These are phyloP conservation scores for Colletotrichum lini DNA, from an alignment of 2,329 filamentous ascomycete species.

Conservation along the genomic window DNA sequence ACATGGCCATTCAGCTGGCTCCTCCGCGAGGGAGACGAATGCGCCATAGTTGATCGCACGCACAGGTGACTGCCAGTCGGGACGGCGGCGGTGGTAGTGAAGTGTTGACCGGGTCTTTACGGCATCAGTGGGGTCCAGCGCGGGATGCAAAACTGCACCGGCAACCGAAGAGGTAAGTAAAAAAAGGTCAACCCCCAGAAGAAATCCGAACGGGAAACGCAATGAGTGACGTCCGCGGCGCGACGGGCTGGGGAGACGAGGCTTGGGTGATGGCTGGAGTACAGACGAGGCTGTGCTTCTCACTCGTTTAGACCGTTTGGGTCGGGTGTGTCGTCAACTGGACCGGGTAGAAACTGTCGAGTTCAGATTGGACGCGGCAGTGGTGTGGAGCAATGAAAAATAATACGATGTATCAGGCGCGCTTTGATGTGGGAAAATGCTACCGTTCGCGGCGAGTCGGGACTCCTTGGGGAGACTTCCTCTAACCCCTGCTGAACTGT, in stretches of 20 bases:
- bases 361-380: slow-evolving; percentile 25
- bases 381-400: slow-evolving; percentile 40
- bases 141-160: slow-evolving; percentile 31
- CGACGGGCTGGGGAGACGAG: slow-evolving; percentile 20
- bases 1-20: slow-evolving; percentile 51
- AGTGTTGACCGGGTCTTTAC: slow-evolving; percentile 32
- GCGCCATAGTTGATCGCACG: slow-evolving; percentile 55
- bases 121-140: slow-evolving; percentile 37
- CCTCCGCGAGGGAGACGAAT: slow-evolving; percentile 58
- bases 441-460: slow-evolving; percentile 36
- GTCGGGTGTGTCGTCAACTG: slow-evolving; percentile 7
- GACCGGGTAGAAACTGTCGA: slow-evolving; percentile 28
- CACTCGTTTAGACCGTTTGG: neutral
- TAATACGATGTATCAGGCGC: slow-evolving; percentile 41
- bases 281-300: slow-evolving; percentile 39
- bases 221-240: slow-evolving; percentile 28
- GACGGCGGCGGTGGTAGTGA: slow-evolving; percentile 10
- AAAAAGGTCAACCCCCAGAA: neutral
- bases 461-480: slow-evolving; percentile 17
- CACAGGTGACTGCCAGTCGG: slow-evolving; percentile 20
- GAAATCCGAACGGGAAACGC: neutral
- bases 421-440: slow-evolving; percentile 40
- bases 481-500: slow-evolving; percentile 34
- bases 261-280: slow-evolving; percentile 26
- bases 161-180: slow-evolving; percentile 8